Percentiles rank a stretch among this genome's conserved stretches.
Evolutionary conservation across 1,284 basidiomycete species (phyloP).

Genomic region (Microbotryum scabiosae): DNA sequence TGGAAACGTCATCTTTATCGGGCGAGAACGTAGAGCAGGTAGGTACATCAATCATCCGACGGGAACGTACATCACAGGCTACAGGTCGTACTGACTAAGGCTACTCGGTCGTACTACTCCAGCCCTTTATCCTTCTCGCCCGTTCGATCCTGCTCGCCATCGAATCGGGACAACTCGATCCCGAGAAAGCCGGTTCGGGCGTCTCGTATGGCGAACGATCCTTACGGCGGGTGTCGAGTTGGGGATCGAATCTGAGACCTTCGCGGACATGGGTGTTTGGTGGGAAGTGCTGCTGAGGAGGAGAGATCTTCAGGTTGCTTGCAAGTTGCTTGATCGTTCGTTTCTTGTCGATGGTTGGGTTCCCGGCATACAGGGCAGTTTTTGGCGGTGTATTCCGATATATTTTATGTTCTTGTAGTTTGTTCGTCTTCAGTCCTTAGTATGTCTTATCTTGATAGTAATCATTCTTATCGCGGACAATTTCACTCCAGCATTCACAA

Average conservation of each 20-base stretch:
- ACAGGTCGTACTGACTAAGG: too few species aligned
- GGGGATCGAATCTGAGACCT: neutral
- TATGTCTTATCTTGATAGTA: too few species aligned
- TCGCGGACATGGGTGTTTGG: neutral
- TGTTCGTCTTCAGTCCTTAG: too few species aligned
- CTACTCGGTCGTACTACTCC: slow-evolving; percentile 40
- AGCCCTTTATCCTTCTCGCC: slow-evolving; percentile 80
- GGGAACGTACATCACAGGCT: neutral
- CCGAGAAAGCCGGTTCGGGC: slow-evolving; percentile 84
- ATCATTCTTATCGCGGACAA: too few species aligned
- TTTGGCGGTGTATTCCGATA: too few species aligned
- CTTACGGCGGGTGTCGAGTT: slow-evolving; percentile 68
- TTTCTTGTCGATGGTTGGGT: too few species aligned
- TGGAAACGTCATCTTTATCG: slow-evolving; percentile 83
- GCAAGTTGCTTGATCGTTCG: too few species aligned
- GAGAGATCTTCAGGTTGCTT: too few species aligned
- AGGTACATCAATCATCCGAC: neutral
- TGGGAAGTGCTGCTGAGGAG: slow-evolving; percentile 16
- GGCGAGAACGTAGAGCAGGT: slow-evolving; percentile 76
- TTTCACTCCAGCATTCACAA: too few species aligned
- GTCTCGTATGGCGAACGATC: slow-evolving; percentile 94
- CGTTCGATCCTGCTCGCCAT: slow-evolving; percentile 86
- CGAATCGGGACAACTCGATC: slow-evolving; percentile 82
- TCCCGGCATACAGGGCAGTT: too few species aligned
- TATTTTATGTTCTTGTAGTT: too few species aligned